Evolutionary conservation across 1,284 basidiomycete species (phyloP), one percentile per base, ranked within the genome.

Genomic region (Amanita bisporigera): DNA sequence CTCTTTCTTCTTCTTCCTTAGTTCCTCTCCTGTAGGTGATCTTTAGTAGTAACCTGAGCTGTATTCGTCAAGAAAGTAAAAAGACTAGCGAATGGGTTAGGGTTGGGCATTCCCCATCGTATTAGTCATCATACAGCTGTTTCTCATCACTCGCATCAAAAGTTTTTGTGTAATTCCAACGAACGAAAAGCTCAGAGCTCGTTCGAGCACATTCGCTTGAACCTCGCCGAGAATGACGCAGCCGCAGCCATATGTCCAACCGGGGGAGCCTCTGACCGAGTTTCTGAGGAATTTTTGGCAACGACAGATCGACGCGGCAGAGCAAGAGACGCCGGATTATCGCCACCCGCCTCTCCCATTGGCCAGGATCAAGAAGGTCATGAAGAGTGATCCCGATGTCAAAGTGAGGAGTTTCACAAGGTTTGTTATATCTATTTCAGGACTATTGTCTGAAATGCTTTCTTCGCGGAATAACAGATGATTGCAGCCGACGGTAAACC

Each of bases 371-470:
- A 98, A 98, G 84, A 97, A 98, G 79, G 96, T 98, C 70, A 98
- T 98, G 94, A 98, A 98, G 86, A 96, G 92, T 78, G 96, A 98
- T 83, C 95, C 95, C 26, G 95, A 97, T 73, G 95, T 98, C 70
- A 96, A 95, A 85, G 95, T 95, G 76, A 75, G 88, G 43, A 26
- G 58, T 60, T 41, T 43, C 24, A 60, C 38, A 60, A 60, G 43
- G 61, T 62, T 62, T 49, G 61, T 49, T 52, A 38, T 10, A 40
- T 33, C 29, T 50, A 24, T 62, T 49, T 38, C 31, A 24, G 61
- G 61, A 62, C 36, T 62, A 31, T 40, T 38, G 33, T 38, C 49
- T 49, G 45, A 49, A 19, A 47, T 50, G 45, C 45, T 66, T 49
- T 68, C 38, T 60, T 31, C 21, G 33, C 26, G 43, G 62, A 40